A percentile compares a stretch with the other conserved stretches of the same genome.
Evolutionary conservation across 441 rosid species (phyloP).

Genomic region (Codiaeum variegatum): DNA sequence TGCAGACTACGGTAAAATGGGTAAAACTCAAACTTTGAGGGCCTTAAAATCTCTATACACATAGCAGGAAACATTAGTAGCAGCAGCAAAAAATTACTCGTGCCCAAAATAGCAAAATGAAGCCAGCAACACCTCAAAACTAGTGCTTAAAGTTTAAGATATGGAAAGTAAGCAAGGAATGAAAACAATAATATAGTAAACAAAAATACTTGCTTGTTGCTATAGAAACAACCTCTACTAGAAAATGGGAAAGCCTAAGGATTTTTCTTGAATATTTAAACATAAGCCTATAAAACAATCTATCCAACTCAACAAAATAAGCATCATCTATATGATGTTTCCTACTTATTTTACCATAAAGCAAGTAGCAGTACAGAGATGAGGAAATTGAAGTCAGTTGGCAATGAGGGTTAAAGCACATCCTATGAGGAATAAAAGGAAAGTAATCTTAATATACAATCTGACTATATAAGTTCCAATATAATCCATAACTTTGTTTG

Average conservation of each 20-base stretch:
- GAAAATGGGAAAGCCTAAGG: not conserved
- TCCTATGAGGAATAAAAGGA: not conserved
- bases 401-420: not conserved
- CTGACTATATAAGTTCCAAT: not conserved
- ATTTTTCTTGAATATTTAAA: constrained; percentile 1
- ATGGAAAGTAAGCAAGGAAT: no score
- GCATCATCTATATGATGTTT: not conserved
- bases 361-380: not conserved
- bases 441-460: not conserved
- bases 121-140: no score
- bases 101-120: no score
- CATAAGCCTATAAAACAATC: not conserved
- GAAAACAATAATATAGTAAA: not conserved
- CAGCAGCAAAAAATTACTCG: no score
- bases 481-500: constrained; percentile 32
- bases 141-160: no score
- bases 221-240: not conserved
- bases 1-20: no score
- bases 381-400: not conserved
- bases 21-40: no score
- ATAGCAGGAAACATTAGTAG: no score
- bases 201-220: not conserved
- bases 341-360: not conserved
- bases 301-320: not conserved
- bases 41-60: no score